phyloP scores from a whole-genome alignment of 306 rosid species.

The Cercis canadensis region DNA sequence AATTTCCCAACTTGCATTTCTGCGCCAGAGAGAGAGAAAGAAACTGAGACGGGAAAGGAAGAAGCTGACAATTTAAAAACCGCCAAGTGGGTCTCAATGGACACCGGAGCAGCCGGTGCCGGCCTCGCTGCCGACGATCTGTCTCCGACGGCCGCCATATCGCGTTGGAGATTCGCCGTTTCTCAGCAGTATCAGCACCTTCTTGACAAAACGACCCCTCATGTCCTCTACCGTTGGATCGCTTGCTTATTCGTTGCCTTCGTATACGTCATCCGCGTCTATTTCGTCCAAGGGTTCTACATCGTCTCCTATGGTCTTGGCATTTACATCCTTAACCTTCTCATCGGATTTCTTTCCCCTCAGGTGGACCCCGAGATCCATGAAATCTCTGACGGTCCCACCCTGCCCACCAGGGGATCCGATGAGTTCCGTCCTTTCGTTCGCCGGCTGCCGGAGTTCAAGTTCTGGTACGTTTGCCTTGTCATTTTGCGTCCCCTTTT shows the following conservation, averaged over 20 bases:
- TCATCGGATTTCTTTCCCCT: constrained; percentile 91
- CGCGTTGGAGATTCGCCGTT: constrained; percentile 63
- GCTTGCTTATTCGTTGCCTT: constrained; percentile 53
- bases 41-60: too few species aligned
- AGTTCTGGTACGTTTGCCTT: constrained; percentile 67
- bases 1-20: not conserved
- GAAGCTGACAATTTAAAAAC: not conserved
- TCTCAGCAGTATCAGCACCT: constrained; percentile 75
- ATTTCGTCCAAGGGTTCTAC: constrained; percentile 83
- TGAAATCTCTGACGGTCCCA: constrained; percentile 70
- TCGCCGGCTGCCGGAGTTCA: constrained; percentile 95
- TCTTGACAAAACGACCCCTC: constrained; percentile 79
- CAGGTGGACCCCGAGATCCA: constrained; percentile 93
- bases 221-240: constrained; percentile 73
- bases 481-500: not conserved
- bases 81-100: constrained; percentile 53
- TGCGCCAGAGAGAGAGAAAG: not conserved
- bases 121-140: constrained; percentile 38
- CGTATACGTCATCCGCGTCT: constrained; percentile 76
- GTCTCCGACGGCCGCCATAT: constrained; percentile 52
- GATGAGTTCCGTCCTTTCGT: constrained; percentile 97
- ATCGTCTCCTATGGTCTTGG: constrained; percentile 89
- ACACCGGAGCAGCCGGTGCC: constrained; percentile 54
- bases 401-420: constrained; percentile 77
- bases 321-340: constrained; percentile 86